A percentile compares a stretch with the other conserved stretches of the same genome.
Conservation (phyloP, 202 grass and related monocot genomes). For the Saccharum hybrid region DNA sequence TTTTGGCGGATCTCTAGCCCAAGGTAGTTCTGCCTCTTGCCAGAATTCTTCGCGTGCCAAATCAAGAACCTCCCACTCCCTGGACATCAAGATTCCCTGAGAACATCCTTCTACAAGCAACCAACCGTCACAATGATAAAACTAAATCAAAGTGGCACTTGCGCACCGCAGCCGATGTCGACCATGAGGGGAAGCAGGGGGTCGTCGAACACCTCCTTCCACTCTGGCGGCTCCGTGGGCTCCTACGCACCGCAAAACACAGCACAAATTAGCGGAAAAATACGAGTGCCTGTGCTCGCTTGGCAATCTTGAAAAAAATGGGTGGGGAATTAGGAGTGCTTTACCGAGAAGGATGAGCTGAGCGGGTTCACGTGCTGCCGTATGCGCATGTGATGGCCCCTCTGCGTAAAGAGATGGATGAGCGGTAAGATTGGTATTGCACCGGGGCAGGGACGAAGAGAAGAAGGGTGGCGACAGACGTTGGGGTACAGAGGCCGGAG, state of each 20-base stretch:
- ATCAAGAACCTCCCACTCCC: slow-evolving; percentile 94
- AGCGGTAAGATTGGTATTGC: neutral
- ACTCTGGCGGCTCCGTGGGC: slow-evolving; percentile 69
- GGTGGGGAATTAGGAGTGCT: neutral
- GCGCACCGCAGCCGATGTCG: slow-evolving; percentile 86
- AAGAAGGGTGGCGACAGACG: slow-evolving; percentile 35
- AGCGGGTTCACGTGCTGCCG: slow-evolving; percentile 97
- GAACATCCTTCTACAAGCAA: neutral
- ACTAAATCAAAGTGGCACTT: neutral
- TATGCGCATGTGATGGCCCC: slow-evolving; percentile 80
- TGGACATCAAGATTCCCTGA: slow-evolving; percentile 35
- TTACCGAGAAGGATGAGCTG: slow-evolving; percentile 78
- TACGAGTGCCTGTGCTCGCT: neutral
- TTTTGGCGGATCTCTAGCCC: slow-evolving; percentile 88
- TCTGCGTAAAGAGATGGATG: slow-evolving; percentile 37
- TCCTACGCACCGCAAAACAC: slow-evolving; percentile 39
- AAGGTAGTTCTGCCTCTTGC: slow-evolving; percentile 68
- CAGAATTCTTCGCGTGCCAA: slow-evolving; percentile 84
- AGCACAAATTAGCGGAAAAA: slow-evolving; percentile 9
- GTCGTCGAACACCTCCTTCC: slow-evolving; percentile 73
- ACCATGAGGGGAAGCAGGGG: slow-evolving; percentile 81
- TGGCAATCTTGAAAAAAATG: neutral
- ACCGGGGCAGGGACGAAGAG: neutral
- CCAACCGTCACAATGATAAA: neutral
- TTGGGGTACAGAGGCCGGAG: slow-evolving; percentile 72